Base-by-base conservation (phyloP, 1,284 basidiomycete species). In the Cryptococcus neoformans region DNA sequence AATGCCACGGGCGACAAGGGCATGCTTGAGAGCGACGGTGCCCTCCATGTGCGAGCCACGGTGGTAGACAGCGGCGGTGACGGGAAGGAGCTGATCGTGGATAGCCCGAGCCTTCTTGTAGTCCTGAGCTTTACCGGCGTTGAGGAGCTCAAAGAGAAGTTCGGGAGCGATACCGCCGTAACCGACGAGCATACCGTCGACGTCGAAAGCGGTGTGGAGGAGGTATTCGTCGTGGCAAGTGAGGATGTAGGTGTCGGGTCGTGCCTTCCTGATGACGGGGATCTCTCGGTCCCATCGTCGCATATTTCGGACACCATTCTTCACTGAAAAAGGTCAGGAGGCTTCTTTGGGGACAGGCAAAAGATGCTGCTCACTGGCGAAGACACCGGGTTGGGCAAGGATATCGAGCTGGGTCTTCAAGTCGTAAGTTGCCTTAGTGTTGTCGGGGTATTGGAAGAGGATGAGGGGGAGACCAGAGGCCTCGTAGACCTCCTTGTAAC, bases 1-100 rank as follows among this genome's bases (percentile, higher is more conserved):
- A 36, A 62, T 54, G 16, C 58, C 61, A 17, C 61, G 54, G 40
- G 61, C 55, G 21, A 62, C 50, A 1, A 62, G 39, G 35, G 51
- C 57, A 37, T 59, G 58, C 44, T 62, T 62, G 39, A 62, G 61
- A 38, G 61, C 61, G 38, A 62, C 55, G 14, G 61, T 62, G 2
- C 61, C 61, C 44, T 62, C 61, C 61, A 62, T 62, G 49, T 62
- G 58, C 3, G 61, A 62, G 8, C 54, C 54, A 53, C 61, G 44
- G 46, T 62, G 61, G 58, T 62, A 62, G 39, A 62, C 58, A n/a
- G 57, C 60, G 8, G 40, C 46, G 48, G 60, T 62, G 51, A 62
- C 57, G 5, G 60, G 57, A 12, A 62, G 52, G n/a, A 62, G 60
- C n/a, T 46, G 16, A 39, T 59, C 57, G 49, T 62, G 60, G 17